Conservation (phyloP, 352 stramenopile species). For the Thraustotheca clavata region DNA sequence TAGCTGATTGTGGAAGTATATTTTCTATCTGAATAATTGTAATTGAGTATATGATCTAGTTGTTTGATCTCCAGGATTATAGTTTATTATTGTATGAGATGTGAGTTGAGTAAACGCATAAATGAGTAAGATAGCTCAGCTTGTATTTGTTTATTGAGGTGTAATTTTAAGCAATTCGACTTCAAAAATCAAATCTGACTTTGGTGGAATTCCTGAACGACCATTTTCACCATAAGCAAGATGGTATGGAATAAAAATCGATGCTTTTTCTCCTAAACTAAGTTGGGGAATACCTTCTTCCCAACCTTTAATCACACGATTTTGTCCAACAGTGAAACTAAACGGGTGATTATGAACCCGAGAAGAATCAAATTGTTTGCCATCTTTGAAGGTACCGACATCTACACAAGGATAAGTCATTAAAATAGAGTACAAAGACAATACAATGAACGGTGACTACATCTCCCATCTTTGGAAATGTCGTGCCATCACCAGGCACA, state of each 20-base stretch:
- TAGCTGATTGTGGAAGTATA: too few relatives aligned
- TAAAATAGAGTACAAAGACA: neutral
- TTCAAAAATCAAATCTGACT: conserved; percentile 91
- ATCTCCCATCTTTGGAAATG: neutral
- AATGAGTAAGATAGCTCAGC: too few relatives aligned
- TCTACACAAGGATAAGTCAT: neutral
- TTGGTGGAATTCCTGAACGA: conserved; percentile 57
- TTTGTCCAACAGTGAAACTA: conserved; percentile 1
- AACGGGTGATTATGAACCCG: conserved; percentile 4
- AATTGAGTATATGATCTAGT: too few relatives aligned
- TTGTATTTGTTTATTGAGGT: neutral
- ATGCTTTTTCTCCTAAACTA: conserved; percentile 3
- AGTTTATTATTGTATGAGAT: too few relatives aligned
- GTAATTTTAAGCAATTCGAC: conserved; percentile 86
- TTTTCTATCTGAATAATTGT: too few relatives aligned
- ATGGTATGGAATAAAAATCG: conserved; percentile 7
- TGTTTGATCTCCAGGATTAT: too few relatives aligned
- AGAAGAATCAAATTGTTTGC: conserved; percentile 20
- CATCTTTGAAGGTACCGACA: conserved; percentile 20
- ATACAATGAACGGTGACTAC: conserved; percentile 12
- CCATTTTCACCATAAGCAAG: conserved; percentile 13
- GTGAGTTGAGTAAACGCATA: too few relatives aligned
- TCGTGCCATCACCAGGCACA: neutral
- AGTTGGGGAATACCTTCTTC: conserved; percentile 19
- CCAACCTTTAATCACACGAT: conserved; percentile 10